Evolutionary conservation across 1,284 basidiomycete genomes (phyloP).

Genomic region (Fomitopsis palustris): DNA sequence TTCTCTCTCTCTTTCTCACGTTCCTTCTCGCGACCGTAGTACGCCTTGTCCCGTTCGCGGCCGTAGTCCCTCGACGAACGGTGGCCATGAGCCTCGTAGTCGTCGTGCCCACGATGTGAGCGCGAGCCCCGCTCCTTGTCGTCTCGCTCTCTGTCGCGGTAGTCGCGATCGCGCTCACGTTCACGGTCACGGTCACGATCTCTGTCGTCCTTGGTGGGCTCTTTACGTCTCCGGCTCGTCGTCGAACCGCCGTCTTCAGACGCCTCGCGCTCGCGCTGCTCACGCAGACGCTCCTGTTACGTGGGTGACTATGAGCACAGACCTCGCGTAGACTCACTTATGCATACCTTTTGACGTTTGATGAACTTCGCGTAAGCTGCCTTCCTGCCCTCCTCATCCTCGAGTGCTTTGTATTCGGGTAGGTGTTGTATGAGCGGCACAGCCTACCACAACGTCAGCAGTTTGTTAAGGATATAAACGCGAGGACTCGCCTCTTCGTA

Average conservation of each 20-base stretch:
- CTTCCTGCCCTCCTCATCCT: slow-evolving; percentile 77
- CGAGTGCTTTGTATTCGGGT: slow-evolving; percentile 79
- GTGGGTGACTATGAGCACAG: slow-evolving; percentile 1
- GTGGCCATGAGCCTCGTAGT: slow-evolving; percentile 20
- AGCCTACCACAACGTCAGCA: slow-evolving; percentile 37
- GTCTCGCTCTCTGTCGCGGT: slow-evolving; percentile 36
- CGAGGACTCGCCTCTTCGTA: slow-evolving; percentile 67
- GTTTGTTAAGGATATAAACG: slow-evolving; percentile 17
- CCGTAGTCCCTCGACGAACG: slow-evolving; percentile 25
- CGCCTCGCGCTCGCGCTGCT: slow-evolving; percentile 59
- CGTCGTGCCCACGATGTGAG: slow-evolving; percentile 24
- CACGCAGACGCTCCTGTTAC: slow-evolving; percentile 68
- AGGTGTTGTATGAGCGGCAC: slow-evolving; percentile 75
- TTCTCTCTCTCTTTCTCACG: slow-evolving; percentile 41
- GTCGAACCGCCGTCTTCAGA: slow-evolving; percentile 79
- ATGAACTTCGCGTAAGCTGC: slow-evolving; percentile 83
- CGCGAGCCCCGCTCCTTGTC: slow-evolving; percentile 33
- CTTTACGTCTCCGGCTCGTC: slow-evolving; percentile 72
- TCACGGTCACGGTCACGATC: slow-evolving; percentile 42
- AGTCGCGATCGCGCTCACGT: slow-evolving; percentile 24
- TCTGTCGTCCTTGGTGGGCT: slow-evolving; percentile 44
- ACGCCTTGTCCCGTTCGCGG: slow-evolving; percentile 28
- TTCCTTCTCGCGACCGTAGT: slow-evolving; percentile 24
- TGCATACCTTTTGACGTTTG: slow-evolving; percentile 74
- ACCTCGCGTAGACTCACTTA: slow-evolving; percentile 1